Percentiles rank a stretch among this genome's conserved stretches.
phyloP scores from a whole-genome alignment of 108 stramenopile species.

The Pseudonitzschia pungens region DNA sequence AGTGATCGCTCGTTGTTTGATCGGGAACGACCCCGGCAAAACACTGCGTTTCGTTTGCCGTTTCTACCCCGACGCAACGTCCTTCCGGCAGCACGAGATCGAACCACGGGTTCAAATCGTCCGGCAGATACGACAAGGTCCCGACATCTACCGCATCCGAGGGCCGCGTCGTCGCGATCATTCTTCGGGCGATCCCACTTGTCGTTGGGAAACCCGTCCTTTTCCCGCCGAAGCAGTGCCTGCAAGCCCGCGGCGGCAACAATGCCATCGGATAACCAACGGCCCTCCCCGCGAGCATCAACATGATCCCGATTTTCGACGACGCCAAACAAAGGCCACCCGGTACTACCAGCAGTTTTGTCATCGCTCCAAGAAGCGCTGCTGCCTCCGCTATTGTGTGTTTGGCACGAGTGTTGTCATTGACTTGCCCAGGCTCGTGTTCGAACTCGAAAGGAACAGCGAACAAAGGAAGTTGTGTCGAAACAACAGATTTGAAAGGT shows the following conservation, averaged over 20 bases:
- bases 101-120: conserved; percentile 14
- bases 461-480: too few species aligned
- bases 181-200: background rate
- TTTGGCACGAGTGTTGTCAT: too few species aligned
- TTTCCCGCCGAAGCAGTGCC: background rate
- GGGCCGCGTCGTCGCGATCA: background rate
- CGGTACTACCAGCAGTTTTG: background rate
- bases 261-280: background rate
- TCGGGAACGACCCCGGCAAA: background rate
- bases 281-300: background rate
- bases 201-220: background rate
- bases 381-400: too few species aligned
- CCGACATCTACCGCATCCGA: too few species aligned
- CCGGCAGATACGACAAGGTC: background rate
- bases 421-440: too few species aligned
- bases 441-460: too few species aligned
- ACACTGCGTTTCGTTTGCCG: conserved; percentile 1
- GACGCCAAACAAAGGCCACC: background rate
- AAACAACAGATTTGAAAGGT: too few species aligned
- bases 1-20: conserved; percentile 27
- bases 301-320: background rate
- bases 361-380: background rate
- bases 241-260: background rate
- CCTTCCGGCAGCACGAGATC: conserved; percentile 49
- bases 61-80: conserved; percentile 45